Percentiles rank a stretch among this genome's conserved stretches.
Evolutionary conservation across 805 yeast species (phyloP).

Genomic region (Hanseniaspora opuntiae): DNA sequence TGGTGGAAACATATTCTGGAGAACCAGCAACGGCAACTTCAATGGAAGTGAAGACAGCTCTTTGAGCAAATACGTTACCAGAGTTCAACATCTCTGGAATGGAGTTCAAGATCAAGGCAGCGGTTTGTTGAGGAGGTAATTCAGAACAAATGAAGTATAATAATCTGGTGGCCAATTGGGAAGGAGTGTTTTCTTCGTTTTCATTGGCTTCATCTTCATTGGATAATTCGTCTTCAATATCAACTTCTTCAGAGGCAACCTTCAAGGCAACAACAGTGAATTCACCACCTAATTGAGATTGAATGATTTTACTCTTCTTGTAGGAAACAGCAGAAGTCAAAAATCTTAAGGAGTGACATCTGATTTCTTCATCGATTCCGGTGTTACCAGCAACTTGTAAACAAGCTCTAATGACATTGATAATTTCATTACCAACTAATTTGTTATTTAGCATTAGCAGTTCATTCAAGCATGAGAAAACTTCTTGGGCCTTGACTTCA

Average conservation of each 20-base stretch:
- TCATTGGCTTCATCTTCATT: constrained; percentile 83
- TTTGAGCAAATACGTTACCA: constrained; percentile 59
- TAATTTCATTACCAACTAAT: constrained; percentile 61
- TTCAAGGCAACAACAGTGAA: constrained; percentile 60
- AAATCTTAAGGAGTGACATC: constrained; percentile 74
- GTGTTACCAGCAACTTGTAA: constrained; percentile 58
- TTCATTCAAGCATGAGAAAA: constrained; percentile 76
- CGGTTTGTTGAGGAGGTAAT: constrained; percentile 86
- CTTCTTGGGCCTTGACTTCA: constrained; percentile 51
- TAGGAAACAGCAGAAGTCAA: constrained; percentile 63
- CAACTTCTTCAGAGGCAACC: constrained; percentile 73
- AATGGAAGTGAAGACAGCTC: constrained; percentile 73
- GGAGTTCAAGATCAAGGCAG: constrained; percentile 60
- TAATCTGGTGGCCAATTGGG: constrained; percentile 64
- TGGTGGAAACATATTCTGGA: constrained; percentile 76
- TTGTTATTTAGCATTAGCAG: constrained; percentile 63
- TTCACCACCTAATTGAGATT: constrained; percentile 72
- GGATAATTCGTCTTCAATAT: constrained; percentile 58
- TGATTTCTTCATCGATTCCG: constrained; percentile 61
- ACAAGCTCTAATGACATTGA: constrained; percentile 57
- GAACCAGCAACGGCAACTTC: constrained; percentile 84
- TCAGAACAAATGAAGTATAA: constrained; percentile 65
- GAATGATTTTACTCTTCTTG: constrained; percentile 66
- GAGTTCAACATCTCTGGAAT: constrained; percentile 46
- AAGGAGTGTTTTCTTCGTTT: constrained; percentile 78